Conservation (phyloP, 805 yeast species). For the Scheffersomyces amazonensis region DNA sequence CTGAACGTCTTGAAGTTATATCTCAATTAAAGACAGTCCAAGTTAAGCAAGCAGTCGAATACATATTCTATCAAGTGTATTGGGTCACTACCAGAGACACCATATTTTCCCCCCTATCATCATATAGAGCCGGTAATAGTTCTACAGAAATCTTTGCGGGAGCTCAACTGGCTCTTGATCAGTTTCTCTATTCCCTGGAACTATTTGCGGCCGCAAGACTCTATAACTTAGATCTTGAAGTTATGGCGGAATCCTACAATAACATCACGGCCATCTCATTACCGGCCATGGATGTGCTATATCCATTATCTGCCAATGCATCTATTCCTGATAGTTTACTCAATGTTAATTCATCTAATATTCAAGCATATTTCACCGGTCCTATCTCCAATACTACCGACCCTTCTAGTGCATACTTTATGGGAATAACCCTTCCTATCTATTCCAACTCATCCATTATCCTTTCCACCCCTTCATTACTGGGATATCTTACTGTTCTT, state of each 20-base stretch:
- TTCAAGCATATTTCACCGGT: conserved; percentile 50
- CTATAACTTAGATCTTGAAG: conserved; percentile 57
- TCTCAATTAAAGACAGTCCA: conserved; percentile 82
- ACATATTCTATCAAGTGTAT: conserved; percentile 63
- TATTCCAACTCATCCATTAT: conserved; percentile 73
- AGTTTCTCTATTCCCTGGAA: conserved; percentile 62
- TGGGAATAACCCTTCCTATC: conserved; percentile 79
- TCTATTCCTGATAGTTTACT: conserved; percentile 43
- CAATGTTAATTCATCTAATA: conserved; percentile 10
- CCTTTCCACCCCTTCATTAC: conserved; percentile 48
- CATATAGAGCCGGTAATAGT: conserved; percentile 71
- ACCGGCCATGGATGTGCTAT: conserved; percentile 35
- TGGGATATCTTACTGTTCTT: conserved; percentile 68
- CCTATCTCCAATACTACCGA: conserved; percentile 49
- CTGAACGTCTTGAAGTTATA: conserved; percentile 71
- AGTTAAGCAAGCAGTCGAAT: conserved; percentile 62
- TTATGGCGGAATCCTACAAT: conserved; percentile 40
- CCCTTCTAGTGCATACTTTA: conserved; percentile 39
- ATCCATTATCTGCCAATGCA: conserved; percentile 49
- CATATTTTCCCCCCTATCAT: conserved; percentile 56
- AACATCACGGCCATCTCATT: conserved; percentile 21
- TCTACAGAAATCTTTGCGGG: conserved; percentile 41
- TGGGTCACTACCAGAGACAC: conserved; percentile 63
- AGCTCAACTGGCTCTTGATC: conserved; percentile 48
- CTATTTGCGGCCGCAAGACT: conserved; percentile 61